Evolutionary conservation across 345 rosid species (phyloP).

Genomic region (Hirschfeldia incana): DNA sequence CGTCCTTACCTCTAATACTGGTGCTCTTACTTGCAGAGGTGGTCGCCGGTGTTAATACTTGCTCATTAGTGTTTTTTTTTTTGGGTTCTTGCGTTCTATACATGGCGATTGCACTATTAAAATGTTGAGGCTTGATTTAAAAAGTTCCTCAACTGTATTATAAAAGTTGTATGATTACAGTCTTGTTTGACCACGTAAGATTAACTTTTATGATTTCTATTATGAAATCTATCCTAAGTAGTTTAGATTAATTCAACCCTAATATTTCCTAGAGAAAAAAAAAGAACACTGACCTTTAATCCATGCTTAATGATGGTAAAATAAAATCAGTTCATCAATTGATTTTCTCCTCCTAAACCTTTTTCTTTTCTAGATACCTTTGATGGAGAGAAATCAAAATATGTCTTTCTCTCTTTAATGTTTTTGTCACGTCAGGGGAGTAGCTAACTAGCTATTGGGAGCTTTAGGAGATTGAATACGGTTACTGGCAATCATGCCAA

Average conservation of each 20-base stretch:
- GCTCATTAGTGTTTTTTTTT: not conserved
- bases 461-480: slow-evolving; percentile 50
- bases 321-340: not conserved
- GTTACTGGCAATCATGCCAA: slow-evolving; percentile 36
- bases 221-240: not conserved
- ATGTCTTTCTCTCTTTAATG: not conserved
- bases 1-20: slow-evolving; percentile 48
- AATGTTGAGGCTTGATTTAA: slow-evolving; percentile 34
- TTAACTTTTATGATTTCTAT: not conserved
- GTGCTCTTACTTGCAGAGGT: slow-evolving; percentile 53
- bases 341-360: not conserved
- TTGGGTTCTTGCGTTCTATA: slow-evolving; percentile 27
- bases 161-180: slow-evolving; percentile 30
- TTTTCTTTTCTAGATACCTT: not conserved
- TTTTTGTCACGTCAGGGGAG: slow-evolving; percentile 17
- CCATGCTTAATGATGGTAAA: no score
- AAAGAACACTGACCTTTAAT: no score
- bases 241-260: no score
- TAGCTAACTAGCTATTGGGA: slow-evolving; percentile 34
- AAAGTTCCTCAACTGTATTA: slow-evolving; percentile 37
- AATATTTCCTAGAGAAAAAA: no score
- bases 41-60: slow-evolving; percentile 54
- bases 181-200: slow-evolving; percentile 8
- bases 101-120: slow-evolving; percentile 28
- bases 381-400: not conserved